Evolutionary conservation across 371 early-diverging fungal species (phyloP).

Genomic region (Lichtheimia ramosa): DNA sequence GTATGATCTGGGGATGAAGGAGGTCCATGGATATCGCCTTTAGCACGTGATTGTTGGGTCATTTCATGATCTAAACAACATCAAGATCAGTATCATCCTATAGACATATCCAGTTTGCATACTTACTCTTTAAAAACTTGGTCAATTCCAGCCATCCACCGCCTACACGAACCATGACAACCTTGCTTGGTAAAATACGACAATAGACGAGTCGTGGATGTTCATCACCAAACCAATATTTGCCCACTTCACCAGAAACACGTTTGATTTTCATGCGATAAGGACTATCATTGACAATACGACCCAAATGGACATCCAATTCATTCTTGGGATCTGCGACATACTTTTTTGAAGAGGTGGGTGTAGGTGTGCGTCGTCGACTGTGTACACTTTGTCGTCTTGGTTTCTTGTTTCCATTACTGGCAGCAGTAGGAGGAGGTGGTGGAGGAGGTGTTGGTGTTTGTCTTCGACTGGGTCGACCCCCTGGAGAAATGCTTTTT

Average conservation of each 20-base stretch:
- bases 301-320: slow-evolving; percentile 48
- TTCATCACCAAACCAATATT: slow-evolving; percentile 77
- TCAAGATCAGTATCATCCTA: not conserved
- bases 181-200: slow-evolving; percentile 64
- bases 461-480: not conserved
- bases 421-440: not conserved
- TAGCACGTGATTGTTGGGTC: not conserved
- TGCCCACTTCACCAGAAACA: slow-evolving; percentile 57
- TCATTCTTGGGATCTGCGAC: slow-evolving; percentile 50
- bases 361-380: slow-evolving; percentile 1
- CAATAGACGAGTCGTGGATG: slow-evolving; percentile 57
- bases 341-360: slow-evolving; percentile 14
- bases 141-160: slow-evolving; percentile 78
- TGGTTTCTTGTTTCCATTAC: not conserved
- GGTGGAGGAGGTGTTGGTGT: slow-evolving; percentile 1
- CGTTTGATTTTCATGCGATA: slow-evolving; percentile 40
- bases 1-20: not conserved
- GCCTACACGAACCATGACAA: slow-evolving; percentile 84
- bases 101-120: not conserved
- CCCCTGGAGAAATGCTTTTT: slow-evolving; percentile 17
- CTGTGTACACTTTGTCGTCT: slow-evolving; percentile 8
- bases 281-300: slow-evolving; percentile 61
- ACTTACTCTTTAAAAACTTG: slow-evolving; percentile 15
- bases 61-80: slow-evolving; percentile 1
- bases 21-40: no score